These are phyloP conservation scores for Pichia scutulata DNA, from an alignment of 805 yeast genomes.

Conservation along the genomic window DNA sequence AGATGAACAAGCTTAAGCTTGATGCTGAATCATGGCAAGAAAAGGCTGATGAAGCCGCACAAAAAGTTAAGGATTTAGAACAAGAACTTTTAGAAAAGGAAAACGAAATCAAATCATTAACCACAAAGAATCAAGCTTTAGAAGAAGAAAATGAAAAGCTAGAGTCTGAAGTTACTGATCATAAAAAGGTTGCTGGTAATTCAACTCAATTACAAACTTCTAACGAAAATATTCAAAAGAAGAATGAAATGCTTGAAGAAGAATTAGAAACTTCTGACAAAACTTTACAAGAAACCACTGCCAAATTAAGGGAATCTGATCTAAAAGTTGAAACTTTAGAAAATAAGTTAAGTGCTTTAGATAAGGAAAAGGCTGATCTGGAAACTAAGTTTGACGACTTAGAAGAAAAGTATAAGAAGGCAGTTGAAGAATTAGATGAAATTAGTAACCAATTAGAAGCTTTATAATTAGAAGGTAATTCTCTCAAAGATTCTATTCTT, in stretches of 20 bases:
- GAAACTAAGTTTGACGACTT: constrained; percentile 89
- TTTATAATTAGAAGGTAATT: constrained; percentile 28
- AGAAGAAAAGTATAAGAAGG: constrained; percentile 69
- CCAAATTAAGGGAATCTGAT: constrained; percentile 90
- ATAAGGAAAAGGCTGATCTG: constrained; percentile 84
- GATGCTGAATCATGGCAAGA: constrained; percentile 98
- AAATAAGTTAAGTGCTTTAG: constrained; percentile 87
- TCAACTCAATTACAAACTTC: constrained; percentile 80
- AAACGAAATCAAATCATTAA: constrained; percentile 86
- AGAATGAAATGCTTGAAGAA: constrained; percentile 81
- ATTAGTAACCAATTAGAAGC: constrained; percentile 93
- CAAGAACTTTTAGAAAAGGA: constrained; percentile 90
- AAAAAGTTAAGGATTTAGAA: constrained; percentile 79
- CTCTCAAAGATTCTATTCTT: background rate
- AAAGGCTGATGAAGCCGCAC: constrained; percentile 80
- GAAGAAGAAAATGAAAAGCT: constrained; percentile 78
- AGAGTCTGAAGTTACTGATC: constrained; percentile 65
- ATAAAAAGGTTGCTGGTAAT: constrained; percentile 84
- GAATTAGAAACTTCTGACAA: constrained; percentile 87
- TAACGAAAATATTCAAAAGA: constrained; percentile 86
- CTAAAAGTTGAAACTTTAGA: constrained; percentile 94
- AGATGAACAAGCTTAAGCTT: constrained; percentile 79
- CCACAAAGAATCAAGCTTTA: constrained; percentile 83
- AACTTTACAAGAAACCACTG: constrained; percentile 87
- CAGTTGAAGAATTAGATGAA: constrained; percentile 92